Percentiles rank a stretch among this genome's conserved stretches.
These are phyloP conservation scores for Argentina anserina DNA, from an alignment of 306 rosid genomes.

Conservation along the genomic window DNA sequence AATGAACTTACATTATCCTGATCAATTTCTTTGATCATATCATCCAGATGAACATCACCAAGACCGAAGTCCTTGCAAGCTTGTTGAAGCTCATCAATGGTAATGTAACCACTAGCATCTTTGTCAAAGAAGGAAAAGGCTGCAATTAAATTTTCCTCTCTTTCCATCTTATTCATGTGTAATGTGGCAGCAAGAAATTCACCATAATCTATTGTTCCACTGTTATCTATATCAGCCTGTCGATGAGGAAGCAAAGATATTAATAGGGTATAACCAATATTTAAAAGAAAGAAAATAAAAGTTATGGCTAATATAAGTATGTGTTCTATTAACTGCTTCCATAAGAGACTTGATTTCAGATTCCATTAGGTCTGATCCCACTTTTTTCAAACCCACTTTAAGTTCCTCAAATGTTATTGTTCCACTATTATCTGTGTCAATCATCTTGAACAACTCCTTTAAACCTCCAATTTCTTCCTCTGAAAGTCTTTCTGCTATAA, in stretches of 20 bases:
- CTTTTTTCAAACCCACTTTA: slow-evolving; percentile 66
- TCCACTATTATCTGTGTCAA: slow-evolving; percentile 78
- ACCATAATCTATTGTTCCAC: slow-evolving; percentile 82
- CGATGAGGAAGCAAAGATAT: not conserved
- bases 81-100: slow-evolving; percentile 80
- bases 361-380: slow-evolving; percentile 83
- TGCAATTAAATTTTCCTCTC: slow-evolving; percentile 81
- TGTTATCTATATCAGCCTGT: slow-evolving; percentile 89
- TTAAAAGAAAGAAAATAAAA: slow-evolving; percentile 7
- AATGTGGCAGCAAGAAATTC: slow-evolving; percentile 92
- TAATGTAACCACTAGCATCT: slow-evolving; percentile 85
- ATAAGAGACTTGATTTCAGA: slow-evolving; percentile 79
- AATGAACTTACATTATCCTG: slow-evolving; percentile 64
- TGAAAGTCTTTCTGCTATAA: slow-evolving; percentile 83
- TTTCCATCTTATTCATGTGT: slow-evolving; percentile 86
- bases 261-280: not conserved
- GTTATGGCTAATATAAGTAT: slow-evolving; percentile 11
- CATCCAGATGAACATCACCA: slow-evolving; percentile 73
- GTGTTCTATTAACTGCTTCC: slow-evolving; percentile 66
- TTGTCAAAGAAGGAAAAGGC: slow-evolving; percentile 86
- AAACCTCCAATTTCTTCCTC: slow-evolving; percentile 95
- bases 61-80: slow-evolving; percentile 76
- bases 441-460: slow-evolving; percentile 84
- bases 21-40: slow-evolving; percentile 66
- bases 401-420: slow-evolving; percentile 87